A percentile compares a stretch with the other conserved stretches of the same genome.
phyloP scores from a whole-genome alignment of 805 yeast genomes.

The Starmerella bombicola region DNA sequence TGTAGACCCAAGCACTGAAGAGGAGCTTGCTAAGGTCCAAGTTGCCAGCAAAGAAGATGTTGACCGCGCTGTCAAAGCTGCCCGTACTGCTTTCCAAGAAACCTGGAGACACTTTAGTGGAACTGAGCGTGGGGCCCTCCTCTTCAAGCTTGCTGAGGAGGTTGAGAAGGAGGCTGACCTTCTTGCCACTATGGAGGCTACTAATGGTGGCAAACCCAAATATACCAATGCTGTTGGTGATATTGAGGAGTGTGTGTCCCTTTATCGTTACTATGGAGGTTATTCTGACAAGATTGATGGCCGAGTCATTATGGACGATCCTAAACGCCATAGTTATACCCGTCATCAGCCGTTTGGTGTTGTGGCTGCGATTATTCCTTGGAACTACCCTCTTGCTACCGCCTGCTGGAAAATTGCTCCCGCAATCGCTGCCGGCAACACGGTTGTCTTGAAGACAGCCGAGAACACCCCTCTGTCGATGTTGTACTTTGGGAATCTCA shows the following conservation, averaged over 20 bases:
- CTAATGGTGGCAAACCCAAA: constrained; percentile 79
- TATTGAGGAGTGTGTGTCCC: constrained; percentile 53
- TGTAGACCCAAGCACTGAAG: constrained; percentile 62
- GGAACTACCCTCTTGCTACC: constrained; percentile 94
- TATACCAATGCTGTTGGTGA: constrained; percentile 54
- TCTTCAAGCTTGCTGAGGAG: constrained; percentile 63
- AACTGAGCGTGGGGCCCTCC: constrained; percentile 55
- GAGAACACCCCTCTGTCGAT: constrained; percentile 88
- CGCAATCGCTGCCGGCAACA: constrained; percentile 81
- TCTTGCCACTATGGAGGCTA: constrained; percentile 68
- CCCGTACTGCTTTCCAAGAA: constrained; percentile 55
- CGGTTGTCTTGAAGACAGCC: constrained; percentile 78
- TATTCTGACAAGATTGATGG: constrained; percentile 83
- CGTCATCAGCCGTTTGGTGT: constrained; percentile 88
- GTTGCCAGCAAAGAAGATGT: constrained; percentile 72
- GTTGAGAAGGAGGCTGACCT: constrained; percentile 59
- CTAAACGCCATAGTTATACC: constrained; percentile 60
- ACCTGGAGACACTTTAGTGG: constrained; percentile 56
- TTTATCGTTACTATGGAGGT: constrained; percentile 77
- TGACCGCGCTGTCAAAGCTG: constrained; percentile 76
- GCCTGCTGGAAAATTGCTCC: constrained; percentile 93
- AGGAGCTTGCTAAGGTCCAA: constrained; percentile 52
- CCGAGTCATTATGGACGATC: constrained; percentile 60
- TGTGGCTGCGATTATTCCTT: constrained; percentile 90
- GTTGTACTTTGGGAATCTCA: constrained; percentile 54